Evolutionary conservation across 2,329 filamentous ascomycete species (phyloP).

Genomic region (Fusarium sp.): DNA sequence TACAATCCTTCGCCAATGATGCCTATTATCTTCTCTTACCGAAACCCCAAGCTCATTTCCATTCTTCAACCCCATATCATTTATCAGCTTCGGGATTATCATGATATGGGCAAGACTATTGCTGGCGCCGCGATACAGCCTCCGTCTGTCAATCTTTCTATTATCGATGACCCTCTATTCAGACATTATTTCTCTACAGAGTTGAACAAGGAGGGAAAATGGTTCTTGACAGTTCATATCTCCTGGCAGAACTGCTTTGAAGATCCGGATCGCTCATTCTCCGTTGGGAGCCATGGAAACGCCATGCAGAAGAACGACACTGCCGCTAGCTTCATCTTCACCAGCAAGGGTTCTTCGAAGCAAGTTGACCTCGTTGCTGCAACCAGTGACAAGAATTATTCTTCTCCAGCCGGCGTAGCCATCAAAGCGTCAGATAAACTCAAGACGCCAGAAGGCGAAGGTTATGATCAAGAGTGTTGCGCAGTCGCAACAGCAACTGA

Average conservation of each 20-base stretch:
- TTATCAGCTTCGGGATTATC: not conserved
- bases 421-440: not conserved
- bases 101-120: not conserved
- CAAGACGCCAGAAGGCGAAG: not conserved
- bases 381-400: not conserved
- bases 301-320: not conserved
- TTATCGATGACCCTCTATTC: not conserved
- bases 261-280: too few species aligned
- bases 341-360: constrained; percentile 5
- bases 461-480: not conserved
- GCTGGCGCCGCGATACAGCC: fast-evolving
- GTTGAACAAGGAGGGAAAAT: not conserved
- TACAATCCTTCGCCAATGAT: not conserved
- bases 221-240: not conserved
- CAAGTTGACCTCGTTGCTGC: constrained; percentile 4
- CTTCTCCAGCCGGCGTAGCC: not conserved
- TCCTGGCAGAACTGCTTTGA: not conserved
- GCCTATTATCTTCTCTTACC: constrained; percentile 14
- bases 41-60: not conserved
- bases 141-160: not conserved
- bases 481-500: not conserved
- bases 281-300: not conserved
- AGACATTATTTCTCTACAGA: fast-evolving
- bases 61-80: not conserved
- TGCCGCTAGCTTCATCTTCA: not conserved